phyloP scores from a whole-genome alignment of 805 yeast species.

The Wickerhamiella nectarea region DNA sequence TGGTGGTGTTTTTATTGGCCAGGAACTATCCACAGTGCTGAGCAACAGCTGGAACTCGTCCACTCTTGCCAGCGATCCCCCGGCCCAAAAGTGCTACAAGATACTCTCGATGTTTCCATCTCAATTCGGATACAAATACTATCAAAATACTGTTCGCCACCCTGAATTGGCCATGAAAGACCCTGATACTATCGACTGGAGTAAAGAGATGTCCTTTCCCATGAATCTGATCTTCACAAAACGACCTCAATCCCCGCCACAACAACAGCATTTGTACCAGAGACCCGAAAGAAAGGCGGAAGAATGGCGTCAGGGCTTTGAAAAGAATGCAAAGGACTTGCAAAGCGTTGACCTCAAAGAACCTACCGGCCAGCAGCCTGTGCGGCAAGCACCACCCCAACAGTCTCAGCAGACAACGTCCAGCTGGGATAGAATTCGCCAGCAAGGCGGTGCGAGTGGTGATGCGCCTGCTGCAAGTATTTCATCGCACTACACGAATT shows the following conservation, averaged over 20 bases:
- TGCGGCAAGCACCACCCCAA: not conserved
- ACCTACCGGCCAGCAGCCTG: not conserved
- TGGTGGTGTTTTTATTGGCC: constrained; percentile 18
- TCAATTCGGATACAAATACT: constrained; percentile 19
- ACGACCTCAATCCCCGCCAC: not conserved
- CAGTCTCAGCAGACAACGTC: not conserved
- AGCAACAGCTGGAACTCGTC: constrained; percentile 9
- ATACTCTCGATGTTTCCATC: constrained; percentile 16
- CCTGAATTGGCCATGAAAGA: constrained; percentile 16
- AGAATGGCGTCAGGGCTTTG: constrained; percentile 4
- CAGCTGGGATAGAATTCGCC: not conserved
- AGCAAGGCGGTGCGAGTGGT: not conserved
- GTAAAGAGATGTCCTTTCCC: constrained; percentile 17
- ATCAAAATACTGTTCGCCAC: constrained; percentile 13
- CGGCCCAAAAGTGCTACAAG: constrained; percentile 12
- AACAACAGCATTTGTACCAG: constrained; percentile 1
- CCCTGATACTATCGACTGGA: constrained; percentile 19
- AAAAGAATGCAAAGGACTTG: constrained; percentile 1
- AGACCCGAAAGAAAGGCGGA: constrained; percentile 7
- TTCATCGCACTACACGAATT: not conserved
- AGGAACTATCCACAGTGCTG: constrained; percentile 11
- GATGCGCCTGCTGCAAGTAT: not conserved
- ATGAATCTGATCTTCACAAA: constrained; percentile 13
- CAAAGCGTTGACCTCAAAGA: not conserved
- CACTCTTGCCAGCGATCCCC: constrained; percentile 3